Base-by-base conservation (phyloP, 2,329 filamentous ascomycete species). In the Hypoxylon sp. region DNA sequence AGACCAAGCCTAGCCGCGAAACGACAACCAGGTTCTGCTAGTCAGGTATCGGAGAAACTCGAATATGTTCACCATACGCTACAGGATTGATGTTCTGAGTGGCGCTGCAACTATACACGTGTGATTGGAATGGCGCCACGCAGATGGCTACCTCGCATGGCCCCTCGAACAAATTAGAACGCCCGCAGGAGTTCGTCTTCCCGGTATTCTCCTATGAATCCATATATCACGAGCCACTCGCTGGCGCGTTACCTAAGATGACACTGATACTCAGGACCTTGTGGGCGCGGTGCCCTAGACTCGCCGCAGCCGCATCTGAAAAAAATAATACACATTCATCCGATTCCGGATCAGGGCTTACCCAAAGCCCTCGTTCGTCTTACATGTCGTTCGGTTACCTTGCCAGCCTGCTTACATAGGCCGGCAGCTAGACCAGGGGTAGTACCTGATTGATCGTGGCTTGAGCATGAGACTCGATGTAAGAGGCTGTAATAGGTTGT, bases 31-130 rank as follows among this genome's bases (percentile, higher is more conserved):
- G 30, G 17, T 32, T 32, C 51, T 30, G 26, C 20, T 44, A 44
- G 32, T 11, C 6, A 55, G 39, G 43, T 22, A 57, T 28, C 34
- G 56, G 56, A 57, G 53, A 56, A 64, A 57, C 56, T 59, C 37
- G 43, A 43, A 3, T 11, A 37, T 22, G 43, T 43, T 34, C 37
- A 13, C 34, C 37, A 28, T 56, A 17, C 37, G 17, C 28, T 34
- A 49, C 28, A 43, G 46, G 54, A 57, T 58, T 24, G 32, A 34
- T 10, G 13, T 37, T 34, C 6, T 34, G 17, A 26, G 48, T 53
- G 28, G 43, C 48, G 53, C 44, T 41, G 34, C 39, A 11, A 37
- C 37, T 57, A 32, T 13, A 11, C 43, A 11, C 7, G 7, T 28
- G 22, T 26, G 17, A 49, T n/a, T n/a, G n/a, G n/a, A n/a, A n/a